Evolutionary conservation across 257 asterid species (phyloP).

Genomic region (Fraxinus excelsior): DNA sequence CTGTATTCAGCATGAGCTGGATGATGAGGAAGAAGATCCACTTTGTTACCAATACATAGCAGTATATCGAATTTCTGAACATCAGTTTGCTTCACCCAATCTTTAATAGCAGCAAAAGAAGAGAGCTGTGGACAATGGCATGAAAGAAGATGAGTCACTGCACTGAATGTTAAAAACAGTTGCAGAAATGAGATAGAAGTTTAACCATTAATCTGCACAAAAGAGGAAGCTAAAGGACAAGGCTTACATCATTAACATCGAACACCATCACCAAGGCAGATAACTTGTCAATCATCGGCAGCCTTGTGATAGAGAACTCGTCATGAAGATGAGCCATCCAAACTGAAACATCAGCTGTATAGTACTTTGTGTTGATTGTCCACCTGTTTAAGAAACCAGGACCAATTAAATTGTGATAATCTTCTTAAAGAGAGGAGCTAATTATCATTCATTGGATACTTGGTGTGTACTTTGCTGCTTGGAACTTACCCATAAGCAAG

Average conservation of each 20-base stretch:
- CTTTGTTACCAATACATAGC: constrained; percentile 88
- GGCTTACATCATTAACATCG: constrained; percentile 69
- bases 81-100: constrained; percentile 71
- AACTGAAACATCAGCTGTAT: constrained; percentile 76
- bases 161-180: background rate
- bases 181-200: background rate
- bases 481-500: constrained; percentile 66
- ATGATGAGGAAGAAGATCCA: constrained; percentile 88
- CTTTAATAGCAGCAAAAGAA: constrained; percentile 70
- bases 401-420: constrained; percentile 21
- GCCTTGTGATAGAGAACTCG: constrained; percentile 47
- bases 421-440: background rate
- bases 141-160: constrained; percentile 23
- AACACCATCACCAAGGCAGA: constrained; percentile 94
- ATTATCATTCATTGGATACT: constrained; percentile 6
- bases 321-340: constrained; percentile 77
- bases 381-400: constrained; percentile 56
- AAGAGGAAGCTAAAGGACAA: constrained; percentile 23
- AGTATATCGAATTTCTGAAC: constrained; percentile 72
- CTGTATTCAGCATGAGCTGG: constrained; percentile 80
- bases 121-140: constrained; percentile 55
- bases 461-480: constrained; percentile 8
- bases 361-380: constrained; percentile 91
- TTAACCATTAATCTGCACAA: constrained; percentile 1
- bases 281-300: constrained; percentile 44